A percentile compares a stretch with the other conserved stretches of the same genome.
These are phyloP conservation scores for Aspergillus sp. DNA, from an alignment of 2,329 filamentous ascomycete genomes.

Conservation along the genomic window DNA sequence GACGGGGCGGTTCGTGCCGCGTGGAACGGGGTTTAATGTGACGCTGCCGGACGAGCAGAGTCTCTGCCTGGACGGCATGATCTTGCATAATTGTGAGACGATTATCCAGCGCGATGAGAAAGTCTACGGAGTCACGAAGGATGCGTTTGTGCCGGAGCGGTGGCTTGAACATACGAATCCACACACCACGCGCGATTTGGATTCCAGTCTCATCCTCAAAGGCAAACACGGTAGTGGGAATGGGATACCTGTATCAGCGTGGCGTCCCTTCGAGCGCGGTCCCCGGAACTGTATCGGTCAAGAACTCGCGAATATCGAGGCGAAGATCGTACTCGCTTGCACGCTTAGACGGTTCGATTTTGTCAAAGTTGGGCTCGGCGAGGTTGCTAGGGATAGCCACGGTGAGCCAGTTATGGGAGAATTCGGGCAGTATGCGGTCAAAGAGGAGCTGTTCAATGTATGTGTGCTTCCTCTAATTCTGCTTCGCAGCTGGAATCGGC, in stretches of 20 bases:
- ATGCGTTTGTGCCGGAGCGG: constrained; percentile 43
- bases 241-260: constrained; percentile 42
- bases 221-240: too few relatives aligned
- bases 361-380: constrained; percentile 10
- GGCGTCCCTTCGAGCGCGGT: constrained; percentile 54
- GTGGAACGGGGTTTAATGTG: constrained; percentile 18
- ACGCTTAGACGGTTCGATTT: constrained; percentile 9
- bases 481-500: too few relatives aligned
- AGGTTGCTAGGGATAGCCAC: not conserved
- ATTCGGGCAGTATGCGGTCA: not conserved
- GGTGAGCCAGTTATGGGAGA: not conserved
- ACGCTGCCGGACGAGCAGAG: constrained; percentile 12
- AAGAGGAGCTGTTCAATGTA: not conserved
- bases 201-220: too few relatives aligned
- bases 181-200: too few relatives aligned
- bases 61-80: constrained; percentile 16
- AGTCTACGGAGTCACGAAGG: constrained; percentile 22
- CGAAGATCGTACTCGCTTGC: constrained; percentile 5
- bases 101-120: constrained; percentile 26
- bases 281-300: constrained; percentile 54
- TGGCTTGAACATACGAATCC: constrained; percentile 31
- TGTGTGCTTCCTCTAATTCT: too few relatives aligned
- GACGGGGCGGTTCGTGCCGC: constrained; percentile 18
- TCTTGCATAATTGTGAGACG: constrained; percentile 20
- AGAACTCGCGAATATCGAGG: constrained; percentile 52